phyloP scores from a whole-genome alignment of 139 green algal species.

The Auxenochlorella pyrenoidosa region DNA sequence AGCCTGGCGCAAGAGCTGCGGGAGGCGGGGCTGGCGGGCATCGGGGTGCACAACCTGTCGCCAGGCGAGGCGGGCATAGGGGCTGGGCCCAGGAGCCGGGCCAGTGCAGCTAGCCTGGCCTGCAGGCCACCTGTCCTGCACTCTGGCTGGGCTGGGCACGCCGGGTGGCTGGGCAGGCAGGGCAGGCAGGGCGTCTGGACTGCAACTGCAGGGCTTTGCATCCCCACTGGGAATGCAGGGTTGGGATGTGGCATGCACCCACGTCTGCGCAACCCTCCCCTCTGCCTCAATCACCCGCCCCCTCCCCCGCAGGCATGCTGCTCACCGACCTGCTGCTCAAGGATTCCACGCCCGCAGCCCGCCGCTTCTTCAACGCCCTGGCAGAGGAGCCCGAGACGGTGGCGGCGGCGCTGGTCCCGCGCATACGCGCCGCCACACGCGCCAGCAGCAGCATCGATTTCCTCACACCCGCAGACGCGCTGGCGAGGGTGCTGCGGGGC shows the following conservation, averaged over 20 bases:
- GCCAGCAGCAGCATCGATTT: conserved; percentile 58
- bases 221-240: too few species aligned
- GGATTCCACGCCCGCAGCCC: conserved; percentile 53
- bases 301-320: conserved; percentile 52
- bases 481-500: conserved; percentile 46
- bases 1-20: conserved; percentile 60
- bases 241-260: too few species aligned
- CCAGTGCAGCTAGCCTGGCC: background rate
- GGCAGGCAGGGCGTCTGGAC: background rate
- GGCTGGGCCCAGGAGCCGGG: too few species aligned
- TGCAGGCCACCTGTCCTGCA: background rate
- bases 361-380: conserved; percentile 77
- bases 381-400: conserved; percentile 78
- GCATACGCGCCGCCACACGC: conserved; percentile 51
- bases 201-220: background rate
- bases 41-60: conserved; percentile 75
- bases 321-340: conserved; percentile 75
- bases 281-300: too few species aligned
- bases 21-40: conserved; percentile 33
- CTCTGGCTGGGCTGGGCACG: background rate
- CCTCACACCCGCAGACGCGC: conserved; percentile 53
- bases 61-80: conserved; percentile 37
- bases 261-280: too few species aligned
- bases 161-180: background rate
- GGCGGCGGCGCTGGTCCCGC: conserved; percentile 64